A percentile compares a stretch with the other conserved stretches of the same genome.
Evolutionary conservation across 345 rosid genomes (phyloP).

Genomic region (thale cress (Arabidopsis thaliana)): TAIR10.1 NC_003074.8:5048501-5049000

Average conservation of each 20-base stretch:
- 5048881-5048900: slow-evolving; percentile 90
- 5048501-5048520: slow-evolving; percentile 78
- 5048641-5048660: slow-evolving; percentile 80
- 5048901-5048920: slow-evolving; percentile 92
- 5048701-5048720: slow-evolving; percentile 64
- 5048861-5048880: slow-evolving; percentile 55
- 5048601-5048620: slow-evolving; percentile 16
- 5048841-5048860: not conserved
- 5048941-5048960: slow-evolving; percentile 88
- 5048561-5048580: not conserved
- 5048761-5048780: slow-evolving; percentile 22
- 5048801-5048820: not conserved
- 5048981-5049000: slow-evolving; percentile 74
- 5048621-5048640: slow-evolving; percentile 65
- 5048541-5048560: slow-evolving; percentile 41
- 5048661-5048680: slow-evolving; percentile 74
- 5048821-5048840: slow-evolving; percentile 7
- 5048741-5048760: not conserved
- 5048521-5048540: slow-evolving; percentile 77
- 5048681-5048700: slow-evolving; percentile 64
- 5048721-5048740: slow-evolving; percentile 8
- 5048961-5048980: slow-evolving; percentile 81
- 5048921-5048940: slow-evolving; percentile 75
- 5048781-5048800: slow-evolving; percentile 1
- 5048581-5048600: slow-evolving; percentile 11